These are phyloP conservation scores for Phytophthora pini DNA, from an alignment of 352 stramenopile genomes.

Conservation along the genomic window DNA sequence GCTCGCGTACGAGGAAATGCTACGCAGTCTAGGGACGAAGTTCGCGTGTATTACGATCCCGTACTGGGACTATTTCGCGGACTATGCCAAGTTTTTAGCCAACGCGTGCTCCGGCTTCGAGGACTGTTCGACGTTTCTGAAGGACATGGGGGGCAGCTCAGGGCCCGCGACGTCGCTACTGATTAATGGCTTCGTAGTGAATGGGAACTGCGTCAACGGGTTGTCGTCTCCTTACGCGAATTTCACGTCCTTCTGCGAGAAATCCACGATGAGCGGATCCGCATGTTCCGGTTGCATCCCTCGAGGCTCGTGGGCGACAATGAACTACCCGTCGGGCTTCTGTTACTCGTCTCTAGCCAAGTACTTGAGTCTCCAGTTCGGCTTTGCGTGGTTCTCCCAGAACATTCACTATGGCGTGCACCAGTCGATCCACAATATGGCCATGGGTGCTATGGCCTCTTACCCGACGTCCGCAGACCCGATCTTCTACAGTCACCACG, in stretches of 20 bases:
- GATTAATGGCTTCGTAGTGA: constrained; percentile 32
- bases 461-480: constrained; percentile 62
- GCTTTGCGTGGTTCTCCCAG: constrained; percentile 54
- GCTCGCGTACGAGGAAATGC: constrained; percentile 74
- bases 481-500: constrained; percentile 79
- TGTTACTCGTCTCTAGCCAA: constrained; percentile 56
- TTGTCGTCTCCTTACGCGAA: constrained; percentile 34
- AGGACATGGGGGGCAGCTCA: constrained; percentile 65
- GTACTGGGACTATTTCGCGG: constrained; percentile 83
- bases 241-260: constrained; percentile 61
- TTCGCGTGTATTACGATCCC: constrained; percentile 78
- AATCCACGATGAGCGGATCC: constrained; percentile 36
- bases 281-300: constrained; percentile 62
- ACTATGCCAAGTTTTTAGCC: constrained; percentile 55
- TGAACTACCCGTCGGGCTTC: constrained; percentile 59
- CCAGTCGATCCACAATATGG: constrained; percentile 73
- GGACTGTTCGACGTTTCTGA: constrained; percentile 68
- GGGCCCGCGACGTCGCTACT: constrained; percentile 14
- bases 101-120: constrained; percentile 51
- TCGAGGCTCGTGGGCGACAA: constrained; percentile 52
- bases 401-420: constrained; percentile 70
- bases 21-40: constrained; percentile 60
- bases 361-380: constrained; percentile 54
- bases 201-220: constrained; percentile 38
- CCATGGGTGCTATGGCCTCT: constrained; percentile 53